phyloP scores from a whole-genome alignment of 2,329 filamentous ascomycete species.

The Bisporella sp. region DNA sequence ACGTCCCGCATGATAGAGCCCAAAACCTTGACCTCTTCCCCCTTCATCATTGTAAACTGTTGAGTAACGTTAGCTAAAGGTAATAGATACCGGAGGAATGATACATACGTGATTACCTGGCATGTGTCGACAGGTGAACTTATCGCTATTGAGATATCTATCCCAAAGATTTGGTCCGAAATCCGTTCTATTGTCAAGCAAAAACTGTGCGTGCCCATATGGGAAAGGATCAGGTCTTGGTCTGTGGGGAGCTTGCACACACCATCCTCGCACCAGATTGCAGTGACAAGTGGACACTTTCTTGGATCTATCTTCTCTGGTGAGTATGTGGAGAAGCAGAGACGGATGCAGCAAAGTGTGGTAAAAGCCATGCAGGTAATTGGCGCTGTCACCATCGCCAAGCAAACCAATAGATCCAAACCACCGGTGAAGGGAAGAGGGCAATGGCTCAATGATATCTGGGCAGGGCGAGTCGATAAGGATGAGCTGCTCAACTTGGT shows the following conservation, averaged over 20 bases:
- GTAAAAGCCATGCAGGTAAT: slow-evolving; percentile 66
- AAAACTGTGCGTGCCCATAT: slow-evolving; percentile 56
- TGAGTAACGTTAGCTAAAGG: not conserved
- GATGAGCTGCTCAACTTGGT: slow-evolving; percentile 52
- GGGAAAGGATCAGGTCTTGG: slow-evolving; percentile 54
- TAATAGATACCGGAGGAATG: slow-evolving; percentile 19
- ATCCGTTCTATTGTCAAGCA: slow-evolving; percentile 66
- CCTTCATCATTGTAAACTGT: slow-evolving; percentile 3
- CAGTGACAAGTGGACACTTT: slow-evolving; percentile 52
- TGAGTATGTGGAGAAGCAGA: slow-evolving; percentile 62
- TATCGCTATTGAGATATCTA: slow-evolving; percentile 52
- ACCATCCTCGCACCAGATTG: slow-evolving; percentile 68
- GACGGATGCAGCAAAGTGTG: slow-evolving; percentile 65
- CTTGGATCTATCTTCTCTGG: slow-evolving; percentile 54
- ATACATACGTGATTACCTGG: slow-evolving; percentile 63
- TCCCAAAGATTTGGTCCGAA: slow-evolving; percentile 67
- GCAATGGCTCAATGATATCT: slow-evolving; percentile 61
- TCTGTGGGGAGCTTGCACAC: slow-evolving; percentile 62
- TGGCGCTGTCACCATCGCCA: slow-evolving; percentile 51
- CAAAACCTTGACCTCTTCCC: slow-evolving; percentile 2
- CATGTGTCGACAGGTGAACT: slow-evolving; percentile 60
- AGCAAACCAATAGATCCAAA: slow-evolving; percentile 67
- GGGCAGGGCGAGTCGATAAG: slow-evolving; percentile 63
- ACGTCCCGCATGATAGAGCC: slow-evolving; percentile 5
- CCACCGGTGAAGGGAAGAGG: slow-evolving; percentile 45